A percentile compares a stretch with the other conserved stretches of the same genome.
phyloP scores from a whole-genome alignment of 768 basidiomycete species.

The Pulveroboletus sp. region DNA sequence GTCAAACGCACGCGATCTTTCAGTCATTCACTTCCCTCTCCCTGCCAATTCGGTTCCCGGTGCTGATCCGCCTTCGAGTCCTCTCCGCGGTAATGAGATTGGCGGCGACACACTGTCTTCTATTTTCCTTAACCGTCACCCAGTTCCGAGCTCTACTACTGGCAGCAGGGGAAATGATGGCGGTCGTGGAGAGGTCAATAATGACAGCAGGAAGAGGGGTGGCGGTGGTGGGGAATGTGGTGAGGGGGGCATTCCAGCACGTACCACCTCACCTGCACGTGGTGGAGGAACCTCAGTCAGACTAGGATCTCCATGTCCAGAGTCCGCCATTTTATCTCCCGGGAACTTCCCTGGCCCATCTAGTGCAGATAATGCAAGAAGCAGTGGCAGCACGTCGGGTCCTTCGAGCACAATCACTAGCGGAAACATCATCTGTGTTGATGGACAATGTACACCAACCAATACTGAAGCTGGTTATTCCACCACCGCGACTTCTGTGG shows the following conservation, averaged over 20 bases:
- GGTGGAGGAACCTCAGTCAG: too few species aligned
- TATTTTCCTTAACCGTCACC: too few species aligned
- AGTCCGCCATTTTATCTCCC: too few species aligned
- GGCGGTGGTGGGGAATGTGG: too few species aligned
- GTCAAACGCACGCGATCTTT: constrained; percentile 10
- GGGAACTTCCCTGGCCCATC: too few species aligned
- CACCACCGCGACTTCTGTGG: not conserved
- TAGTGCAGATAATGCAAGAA: not conserved
- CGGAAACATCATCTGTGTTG: not conserved
- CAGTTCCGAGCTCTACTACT: too few species aligned
- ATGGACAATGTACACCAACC: not conserved
- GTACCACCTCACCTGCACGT: too few species aligned
- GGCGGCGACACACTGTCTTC: not conserved
- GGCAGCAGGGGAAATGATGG: too few species aligned
- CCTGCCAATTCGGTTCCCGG: constrained; percentile 33
- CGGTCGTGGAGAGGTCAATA: too few species aligned
- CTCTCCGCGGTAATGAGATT: constrained; percentile 28
- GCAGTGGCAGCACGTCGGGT: not conserved
- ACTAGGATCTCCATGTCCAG: too few species aligned
- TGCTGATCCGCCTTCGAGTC: constrained; percentile 13
- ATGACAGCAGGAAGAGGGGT: too few species aligned
- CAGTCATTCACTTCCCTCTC: constrained; percentile 3
- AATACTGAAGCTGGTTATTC: not conserved
- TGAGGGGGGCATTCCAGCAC: too few species aligned
- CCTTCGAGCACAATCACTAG: not conserved